Conservation (phyloP, 2,329 filamentous ascomycete genomes). For the Chrysoporthe austroafricana region DNA sequence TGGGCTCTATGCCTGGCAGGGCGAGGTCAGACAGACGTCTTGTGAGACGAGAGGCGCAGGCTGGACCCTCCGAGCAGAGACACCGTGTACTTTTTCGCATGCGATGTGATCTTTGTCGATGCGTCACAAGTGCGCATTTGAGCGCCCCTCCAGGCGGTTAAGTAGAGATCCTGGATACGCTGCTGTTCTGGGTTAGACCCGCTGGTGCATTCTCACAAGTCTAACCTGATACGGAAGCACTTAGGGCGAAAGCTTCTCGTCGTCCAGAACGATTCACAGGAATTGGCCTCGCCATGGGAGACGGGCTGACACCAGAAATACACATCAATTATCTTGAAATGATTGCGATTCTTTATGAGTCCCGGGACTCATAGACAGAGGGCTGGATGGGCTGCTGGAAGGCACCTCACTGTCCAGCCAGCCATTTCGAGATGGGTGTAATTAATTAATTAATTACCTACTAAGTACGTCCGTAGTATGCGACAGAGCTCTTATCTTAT, state of each 20-base stretch:
- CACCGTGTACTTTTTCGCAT: background rate
- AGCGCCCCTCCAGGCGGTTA: background rate
- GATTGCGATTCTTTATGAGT: background rate
- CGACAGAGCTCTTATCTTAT: slow-evolving; percentile 16
- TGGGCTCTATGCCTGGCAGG: background rate
- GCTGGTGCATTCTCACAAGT: background rate
- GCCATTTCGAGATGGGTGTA: too few relatives aligned
- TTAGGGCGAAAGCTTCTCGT: background rate
- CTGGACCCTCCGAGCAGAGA: too few relatives aligned
- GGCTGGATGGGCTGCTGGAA: too few relatives aligned
- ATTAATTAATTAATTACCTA: too few relatives aligned
- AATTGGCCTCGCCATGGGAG: background rate
- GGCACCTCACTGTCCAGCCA: too few relatives aligned
- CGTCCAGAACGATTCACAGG: background rate
- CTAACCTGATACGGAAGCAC: background rate
- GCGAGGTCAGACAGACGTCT: too few relatives aligned
- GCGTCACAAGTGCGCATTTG: slow-evolving; percentile 5
- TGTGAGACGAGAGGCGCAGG: background rate
- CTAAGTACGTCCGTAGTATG: background rate
- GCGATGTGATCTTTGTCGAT: background rate
- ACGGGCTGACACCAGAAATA: too few relatives aligned
- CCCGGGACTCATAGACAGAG: background rate
- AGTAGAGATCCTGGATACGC: too few relatives aligned
- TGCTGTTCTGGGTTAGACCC: slow-evolving; percentile 12
- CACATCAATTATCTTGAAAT: too few relatives aligned